Percentiles rank a stretch among this genome's conserved stretches.
These are phyloP conservation scores for Xylaria intraflava DNA, from an alignment of 495 filamentous ascomycete species.

Conservation along the genomic window DNA sequence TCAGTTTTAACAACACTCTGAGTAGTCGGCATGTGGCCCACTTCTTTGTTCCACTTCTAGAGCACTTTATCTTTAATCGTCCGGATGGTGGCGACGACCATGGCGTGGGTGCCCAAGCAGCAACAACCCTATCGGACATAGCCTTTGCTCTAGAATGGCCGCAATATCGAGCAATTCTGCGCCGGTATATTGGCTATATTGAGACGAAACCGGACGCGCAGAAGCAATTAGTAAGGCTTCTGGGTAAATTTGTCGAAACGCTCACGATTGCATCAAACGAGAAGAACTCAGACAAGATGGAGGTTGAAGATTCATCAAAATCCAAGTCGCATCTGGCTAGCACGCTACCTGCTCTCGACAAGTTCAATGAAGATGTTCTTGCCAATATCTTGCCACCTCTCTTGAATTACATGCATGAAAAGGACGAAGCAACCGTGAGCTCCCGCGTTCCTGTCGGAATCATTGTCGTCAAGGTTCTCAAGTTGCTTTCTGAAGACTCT, in stretches of 20 bases:
- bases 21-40: constrained; percentile 71
- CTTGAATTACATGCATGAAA: constrained; percentile 77
- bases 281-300: constrained; percentile 31
- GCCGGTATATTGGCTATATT: constrained; percentile 72
- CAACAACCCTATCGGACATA: constrained; percentile 65
- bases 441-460: constrained; percentile 82
- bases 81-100: constrained; percentile 71
- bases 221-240: constrained; percentile 75
- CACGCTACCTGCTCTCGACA: constrained; percentile 61
- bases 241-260: constrained; percentile 74
- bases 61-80: constrained; percentile 85
- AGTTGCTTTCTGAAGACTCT: constrained; percentile 64
- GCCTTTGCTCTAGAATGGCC: constrained; percentile 77
- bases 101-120: constrained; percentile 76
- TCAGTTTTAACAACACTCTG: constrained; percentile 55
- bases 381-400: constrained; percentile 70
- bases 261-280: constrained; percentile 49
- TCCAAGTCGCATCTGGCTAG: constrained; percentile 44
- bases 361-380: constrained; percentile 66
- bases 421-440: constrained; percentile 88
- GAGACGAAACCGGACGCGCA: constrained; percentile 73
- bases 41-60: constrained; percentile 83
- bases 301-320: constrained; percentile 27
- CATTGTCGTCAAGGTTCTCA: constrained; percentile 76
- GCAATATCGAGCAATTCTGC: constrained; percentile 78